Conservation (phyloP, 2,329 filamentous ascomycete species). For the Fusarium setosum region DNA sequence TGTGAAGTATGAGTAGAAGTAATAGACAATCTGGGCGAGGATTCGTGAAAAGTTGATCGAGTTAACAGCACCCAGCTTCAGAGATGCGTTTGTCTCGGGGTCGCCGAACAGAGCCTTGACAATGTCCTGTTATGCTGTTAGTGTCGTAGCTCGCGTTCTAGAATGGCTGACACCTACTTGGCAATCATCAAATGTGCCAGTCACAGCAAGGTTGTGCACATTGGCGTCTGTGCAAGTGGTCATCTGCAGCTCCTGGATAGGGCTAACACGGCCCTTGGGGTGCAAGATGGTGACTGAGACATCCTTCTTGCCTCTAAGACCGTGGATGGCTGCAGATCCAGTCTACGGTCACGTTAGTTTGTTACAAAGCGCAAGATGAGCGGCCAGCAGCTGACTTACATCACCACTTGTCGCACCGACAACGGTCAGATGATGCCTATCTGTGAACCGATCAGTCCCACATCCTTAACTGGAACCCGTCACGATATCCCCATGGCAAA, state of each 20-base stretch:
- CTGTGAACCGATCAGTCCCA: slow-evolving; percentile 48
- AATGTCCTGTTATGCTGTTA: slow-evolving; percentile 57
- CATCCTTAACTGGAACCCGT: background rate
- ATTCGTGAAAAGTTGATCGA: slow-evolving; percentile 98
- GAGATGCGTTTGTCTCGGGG: slow-evolving; percentile 80
- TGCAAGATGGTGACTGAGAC: slow-evolving; percentile 95
- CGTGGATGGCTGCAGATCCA: slow-evolving; percentile 95
- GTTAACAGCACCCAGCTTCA: slow-evolving; percentile 93
- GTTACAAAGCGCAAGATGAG: background rate
- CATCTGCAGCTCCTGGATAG: slow-evolving; percentile 97
- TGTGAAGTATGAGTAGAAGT: slow-evolving; percentile 93
- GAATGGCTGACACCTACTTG: slow-evolving; percentile 64
- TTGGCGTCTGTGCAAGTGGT: slow-evolving; percentile 91
- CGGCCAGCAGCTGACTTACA: slow-evolving; percentile 17
- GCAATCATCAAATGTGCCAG: slow-evolving; percentile 95
- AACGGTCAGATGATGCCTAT: slow-evolving; percentile 84
- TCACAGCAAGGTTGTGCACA: slow-evolving; percentile 90
- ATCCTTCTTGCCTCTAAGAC: slow-evolving; percentile 94
- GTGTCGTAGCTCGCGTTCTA: background rate
- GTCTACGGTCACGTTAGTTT: slow-evolving; percentile 58
- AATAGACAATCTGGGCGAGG: slow-evolving; percentile 96
- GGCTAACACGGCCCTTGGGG: slow-evolving; percentile 89
- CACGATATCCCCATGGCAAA: background rate
- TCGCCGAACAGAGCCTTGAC: slow-evolving; percentile 95
- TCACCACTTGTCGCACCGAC: slow-evolving; percentile 89